These are phyloP conservation scores for Neurospora crassa DNA, from an alignment of 2,329 filamentous ascomycete species.

Conservation along the genomic window DNA sequence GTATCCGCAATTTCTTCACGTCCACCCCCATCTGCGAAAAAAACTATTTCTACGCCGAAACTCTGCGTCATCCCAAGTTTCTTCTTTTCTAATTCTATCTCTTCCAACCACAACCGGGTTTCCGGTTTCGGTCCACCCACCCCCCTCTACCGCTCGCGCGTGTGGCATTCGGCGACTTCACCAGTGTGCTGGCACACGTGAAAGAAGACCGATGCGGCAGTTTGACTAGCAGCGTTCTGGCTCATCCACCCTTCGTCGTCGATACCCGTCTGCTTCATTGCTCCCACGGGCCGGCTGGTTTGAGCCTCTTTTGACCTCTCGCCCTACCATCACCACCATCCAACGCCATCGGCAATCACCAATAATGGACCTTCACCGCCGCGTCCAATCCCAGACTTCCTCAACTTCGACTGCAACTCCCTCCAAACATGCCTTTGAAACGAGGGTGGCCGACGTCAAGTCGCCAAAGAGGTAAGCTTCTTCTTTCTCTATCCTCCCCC, in stretches of 20 bases:
- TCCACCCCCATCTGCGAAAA: background rate
- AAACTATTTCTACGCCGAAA: background rate
- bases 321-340: background rate
- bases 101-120: background rate
- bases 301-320: background rate
- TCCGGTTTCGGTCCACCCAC: background rate
- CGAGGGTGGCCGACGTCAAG: constrained; percentile 73
- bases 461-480: constrained; percentile 74
- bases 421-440: constrained; percentile 64
- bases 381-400: constrained; percentile 43
- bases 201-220: background rate
- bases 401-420: constrained; percentile 65
- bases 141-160: background rate
- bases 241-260: background rate
- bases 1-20: background rate
- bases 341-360: background rate
- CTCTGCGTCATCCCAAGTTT: background rate
- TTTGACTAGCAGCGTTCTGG: background rate
- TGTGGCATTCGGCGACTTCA: background rate
- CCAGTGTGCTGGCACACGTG: background rate
- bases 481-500: constrained; percentile 14
- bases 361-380: constrained; percentile 6
- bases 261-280: background rate
- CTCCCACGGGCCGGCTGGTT: background rate
- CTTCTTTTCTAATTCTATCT: background rate